These are phyloP conservation scores for Hypoxylon intermedium DNA, from an alignment of 495 filamentous ascomycete species.

Conservation along the genomic window DNA sequence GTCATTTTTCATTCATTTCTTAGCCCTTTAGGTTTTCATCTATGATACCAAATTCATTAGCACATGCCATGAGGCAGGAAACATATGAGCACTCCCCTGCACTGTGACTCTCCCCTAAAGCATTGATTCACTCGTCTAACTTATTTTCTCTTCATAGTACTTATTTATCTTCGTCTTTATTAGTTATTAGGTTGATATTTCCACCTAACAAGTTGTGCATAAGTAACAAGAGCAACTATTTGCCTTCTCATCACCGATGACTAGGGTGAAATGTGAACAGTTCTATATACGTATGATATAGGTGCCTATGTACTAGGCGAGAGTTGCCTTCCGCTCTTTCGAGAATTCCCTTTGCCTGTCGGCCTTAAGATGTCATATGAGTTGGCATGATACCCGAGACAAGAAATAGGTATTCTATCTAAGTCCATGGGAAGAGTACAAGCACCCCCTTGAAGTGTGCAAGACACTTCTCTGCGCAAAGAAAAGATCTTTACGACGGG, in stretches of 20 bases:
- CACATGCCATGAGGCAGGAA: too few species aligned
- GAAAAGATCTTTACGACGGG: constrained; percentile 18
- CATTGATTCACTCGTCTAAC: too few species aligned
- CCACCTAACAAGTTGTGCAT: too few species aligned
- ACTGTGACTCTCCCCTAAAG: too few species aligned
- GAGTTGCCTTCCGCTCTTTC: constrained; percentile 4
- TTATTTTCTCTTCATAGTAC: background rate
- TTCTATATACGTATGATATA: background rate
- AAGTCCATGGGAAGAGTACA: constrained; percentile 1
- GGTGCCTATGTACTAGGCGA: too few species aligned
- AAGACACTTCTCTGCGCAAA: constrained; percentile 17
- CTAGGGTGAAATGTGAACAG: background rate
- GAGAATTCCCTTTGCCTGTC: constrained; percentile 5
- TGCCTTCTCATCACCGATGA: background rate
- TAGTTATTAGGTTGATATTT: background rate
- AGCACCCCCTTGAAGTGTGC: background rate
- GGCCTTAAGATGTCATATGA: constrained; percentile 1
- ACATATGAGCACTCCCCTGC: too few species aligned
- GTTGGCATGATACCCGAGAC: constrained; percentile 20
- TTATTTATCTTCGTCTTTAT: background rate
- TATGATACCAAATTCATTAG: too few species aligned
- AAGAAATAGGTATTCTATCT: constrained; percentile 10
- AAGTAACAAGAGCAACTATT: background rate
- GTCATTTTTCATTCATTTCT: too few species aligned
- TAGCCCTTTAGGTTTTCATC: too few species aligned